A percentile compares a stretch with the other conserved stretches of the same genome.
Conservation (phyloP, 441 rosid species). For the Brassica balearica region DNA sequence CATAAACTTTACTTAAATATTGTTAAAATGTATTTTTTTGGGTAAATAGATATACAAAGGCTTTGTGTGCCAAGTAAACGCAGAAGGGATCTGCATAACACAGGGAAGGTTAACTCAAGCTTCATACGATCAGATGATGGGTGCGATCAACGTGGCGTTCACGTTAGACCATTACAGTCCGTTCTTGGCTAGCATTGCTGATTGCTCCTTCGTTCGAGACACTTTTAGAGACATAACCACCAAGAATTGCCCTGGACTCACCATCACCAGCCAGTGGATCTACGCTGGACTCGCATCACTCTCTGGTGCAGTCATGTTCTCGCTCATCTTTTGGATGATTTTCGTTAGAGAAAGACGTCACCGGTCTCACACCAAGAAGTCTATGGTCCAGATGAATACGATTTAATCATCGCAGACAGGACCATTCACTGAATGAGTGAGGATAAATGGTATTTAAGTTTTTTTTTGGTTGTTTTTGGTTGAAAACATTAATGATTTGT, state of each 20-base stretch:
- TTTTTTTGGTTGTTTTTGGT: neutral
- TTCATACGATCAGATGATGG: constrained; percentile 49
- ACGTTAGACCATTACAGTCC: constrained; percentile 50
- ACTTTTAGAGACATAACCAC: constrained; percentile 51
- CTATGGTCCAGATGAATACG: constrained; percentile 34
- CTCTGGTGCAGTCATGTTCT: constrained; percentile 60
- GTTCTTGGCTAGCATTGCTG: constrained; percentile 54
- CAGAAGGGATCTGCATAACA: constrained; percentile 48
- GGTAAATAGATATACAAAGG: constrained; percentile 44
- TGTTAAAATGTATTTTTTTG: neutral
- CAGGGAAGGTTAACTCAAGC: constrained; percentile 57
- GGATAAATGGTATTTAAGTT: neutral
- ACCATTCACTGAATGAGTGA: neutral
- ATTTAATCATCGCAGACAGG: constrained; percentile 12
- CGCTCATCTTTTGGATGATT: constrained; percentile 57
- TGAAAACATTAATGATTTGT: neutral
- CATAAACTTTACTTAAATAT: neutral
- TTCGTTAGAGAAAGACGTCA: constrained; percentile 54
- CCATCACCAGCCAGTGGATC: constrained; percentile 57
- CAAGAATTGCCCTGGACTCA: constrained; percentile 55
- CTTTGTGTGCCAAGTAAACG: constrained; percentile 45
- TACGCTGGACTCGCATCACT: constrained; percentile 56
- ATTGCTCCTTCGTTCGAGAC: constrained; percentile 58
- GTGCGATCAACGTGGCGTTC: constrained; percentile 50
- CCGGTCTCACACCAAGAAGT: constrained; percentile 39